A percentile compares a stretch with the other conserved stretches of the same genome.
Conservation (phyloP, 805 yeast species). For the Sugiyamaella chiloensis region DNA sequence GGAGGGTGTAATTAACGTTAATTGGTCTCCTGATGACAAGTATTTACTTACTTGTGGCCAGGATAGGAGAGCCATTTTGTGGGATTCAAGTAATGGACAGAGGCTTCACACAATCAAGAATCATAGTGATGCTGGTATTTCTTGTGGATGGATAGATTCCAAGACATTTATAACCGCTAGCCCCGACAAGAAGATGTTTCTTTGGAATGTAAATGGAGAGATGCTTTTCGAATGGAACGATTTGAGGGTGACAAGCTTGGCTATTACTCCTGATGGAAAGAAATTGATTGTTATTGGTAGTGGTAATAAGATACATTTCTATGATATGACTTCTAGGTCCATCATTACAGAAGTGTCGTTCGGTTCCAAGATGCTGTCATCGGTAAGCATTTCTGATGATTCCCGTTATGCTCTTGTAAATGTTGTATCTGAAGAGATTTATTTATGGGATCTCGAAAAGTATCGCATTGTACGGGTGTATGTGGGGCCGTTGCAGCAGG, state of each 20-base stretch:
- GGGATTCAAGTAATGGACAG: conserved; percentile 52
- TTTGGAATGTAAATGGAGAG: conserved; percentile 40
- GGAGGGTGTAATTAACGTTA: conserved; percentile 48
- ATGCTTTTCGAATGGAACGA: conserved; percentile 33
- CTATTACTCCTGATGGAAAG: conserved; percentile 62
- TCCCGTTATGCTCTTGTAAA: conserved; percentile 57
- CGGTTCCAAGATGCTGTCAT: conserved; percentile 54
- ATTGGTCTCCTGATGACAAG: conserved; percentile 74
- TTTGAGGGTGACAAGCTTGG: conserved; percentile 61
- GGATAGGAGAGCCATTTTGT: conserved; percentile 66
- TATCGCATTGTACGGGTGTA: conserved; percentile 59
- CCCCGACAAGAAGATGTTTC: conserved; percentile 62
- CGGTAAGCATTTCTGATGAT: conserved; percentile 59
- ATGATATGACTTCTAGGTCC: conserved; percentile 43
- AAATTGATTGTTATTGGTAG: conserved; percentile 62
- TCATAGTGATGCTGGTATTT: conserved; percentile 36
- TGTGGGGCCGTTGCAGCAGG: conserved; percentile 68
- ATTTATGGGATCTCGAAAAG: conserved; percentile 70
- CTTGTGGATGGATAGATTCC: conserved; percentile 65
- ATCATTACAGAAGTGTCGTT: conserved; percentile 47
- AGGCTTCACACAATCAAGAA: conserved; percentile 23
- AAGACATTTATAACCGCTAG: conserved; percentile 65
- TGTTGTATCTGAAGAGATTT: conserved; percentile 71
- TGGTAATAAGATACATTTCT: conserved; percentile 59
- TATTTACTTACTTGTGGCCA: conserved; percentile 67